Base-by-base conservation (phyloP, 768 basidiomycete genomes). In the Kwoniella sp. region DNA sequence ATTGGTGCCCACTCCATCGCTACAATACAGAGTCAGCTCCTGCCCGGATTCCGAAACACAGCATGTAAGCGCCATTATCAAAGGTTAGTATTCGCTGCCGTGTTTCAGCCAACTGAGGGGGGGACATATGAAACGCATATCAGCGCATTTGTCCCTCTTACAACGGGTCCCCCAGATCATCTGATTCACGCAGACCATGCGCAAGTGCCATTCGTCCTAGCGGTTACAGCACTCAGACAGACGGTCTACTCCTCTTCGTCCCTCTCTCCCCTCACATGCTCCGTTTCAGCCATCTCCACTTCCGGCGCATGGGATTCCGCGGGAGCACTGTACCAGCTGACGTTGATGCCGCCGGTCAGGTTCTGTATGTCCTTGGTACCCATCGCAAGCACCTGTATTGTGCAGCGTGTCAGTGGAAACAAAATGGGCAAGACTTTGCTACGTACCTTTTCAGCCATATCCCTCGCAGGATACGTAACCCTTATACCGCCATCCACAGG, bases 381-480 rank as follows among this genome's bases (percentile, higher is more conserved):
- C 49, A 57, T 51, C 1, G 64, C 54, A 38, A 69, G 25, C 11
- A 53, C 64, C 67, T 69, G 33, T 51, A 6, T 23, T 45, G 5
- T n/a, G 9, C 7, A 20, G 19, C n/a, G n/a, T n/a, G 27, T 32
- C 26, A 45, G 28, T n/a, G n/a, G n/a, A n/a, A 5, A 43, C 25
- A 14, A 5, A 17, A 9, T 23, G 3, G n/a, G 25, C 47, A 44
- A 36, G 14, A 33, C 9, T 5, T 22, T n/a, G 27, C 15, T 17
- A 53, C 63, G 37, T 36, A 68, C 71, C 50, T 63, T 54, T 43
- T 73, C 71, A n/a, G 71, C 71, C 51, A 63, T 58, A 43, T 62
- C 62, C 27, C 69, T 50, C 43, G 59, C 60, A 17, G 67, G 62
- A 47, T 63, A 73, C 3, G 56, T 50, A 3, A 69, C 65, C 37